phyloP scores from a whole-genome alignment of 768 basidiomycete species.

The Macrocybe gigantea region DNA sequence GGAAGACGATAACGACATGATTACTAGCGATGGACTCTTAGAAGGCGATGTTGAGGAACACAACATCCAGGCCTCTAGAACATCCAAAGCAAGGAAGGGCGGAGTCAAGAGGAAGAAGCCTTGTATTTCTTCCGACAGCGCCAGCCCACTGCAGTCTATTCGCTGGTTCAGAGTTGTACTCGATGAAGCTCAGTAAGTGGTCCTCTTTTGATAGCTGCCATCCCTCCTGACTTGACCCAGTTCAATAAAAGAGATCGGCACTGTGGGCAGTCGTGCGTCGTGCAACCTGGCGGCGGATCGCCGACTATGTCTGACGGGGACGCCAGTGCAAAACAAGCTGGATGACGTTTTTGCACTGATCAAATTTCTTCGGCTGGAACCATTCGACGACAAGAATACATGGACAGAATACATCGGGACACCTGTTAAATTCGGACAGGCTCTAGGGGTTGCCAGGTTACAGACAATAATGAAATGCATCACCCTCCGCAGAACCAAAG shows the following conservation, averaged over 20 bases:
- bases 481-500: conserved; percentile 94
- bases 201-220: background rate
- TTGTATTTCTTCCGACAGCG: conserved; percentile 34
- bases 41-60: conserved; percentile 65
- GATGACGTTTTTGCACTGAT: conserved; percentile 97
- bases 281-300: conserved; percentile 94
- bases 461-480: conserved; percentile 97
- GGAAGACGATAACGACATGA: conserved; percentile 53
- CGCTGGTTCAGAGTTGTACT: conserved; percentile 96
- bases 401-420: conserved; percentile 94
- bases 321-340: conserved; percentile 97
- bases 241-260: conserved; percentile 93
- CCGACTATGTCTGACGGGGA: conserved; percentile 92
- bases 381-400: conserved; percentile 86
- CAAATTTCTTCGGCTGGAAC: conserved; percentile 89
- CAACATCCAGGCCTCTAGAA: conserved; percentile 54
- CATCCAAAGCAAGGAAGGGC: conserved; percentile 62
- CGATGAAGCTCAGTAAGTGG: conserved; percentile 91
- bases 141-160: conserved; percentile 87
- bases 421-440: conserved; percentile 88
- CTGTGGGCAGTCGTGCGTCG: conserved; percentile 90
- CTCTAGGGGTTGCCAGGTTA: conserved; percentile 85
- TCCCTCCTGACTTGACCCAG: conserved; percentile 31
- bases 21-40: conserved; percentile 39
- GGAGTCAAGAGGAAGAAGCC: conserved; percentile 56